Evolutionary conservation across 208 protist genomes (phyloP), one percentile per base, ranked within the genome.

Genomic region (Leishmania martiniquensis): DNA sequence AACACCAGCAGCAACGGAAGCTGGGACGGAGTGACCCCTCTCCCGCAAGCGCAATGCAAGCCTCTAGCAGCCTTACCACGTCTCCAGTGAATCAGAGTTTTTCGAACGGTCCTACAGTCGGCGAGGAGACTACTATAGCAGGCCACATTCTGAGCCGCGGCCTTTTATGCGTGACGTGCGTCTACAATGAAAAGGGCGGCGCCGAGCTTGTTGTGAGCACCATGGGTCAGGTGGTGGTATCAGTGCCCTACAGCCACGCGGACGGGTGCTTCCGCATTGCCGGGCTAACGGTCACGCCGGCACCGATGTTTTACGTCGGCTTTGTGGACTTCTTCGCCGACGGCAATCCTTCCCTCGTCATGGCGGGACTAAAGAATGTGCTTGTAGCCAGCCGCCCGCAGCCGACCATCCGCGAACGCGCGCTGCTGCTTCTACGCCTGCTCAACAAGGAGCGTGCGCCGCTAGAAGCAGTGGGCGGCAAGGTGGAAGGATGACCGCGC

Each of bases 101-200:
- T 47, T 45, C 78, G 20, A n/a, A 42, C 68, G n/a, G 59, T 59
- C 17, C 72, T 9, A 37, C 74, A 47, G 49, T 39, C 15, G 68
- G 1, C 3, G 81, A 82, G n/a, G 77, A 83, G 39, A 32, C 44
- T 9, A 20, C 32, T 13, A 39, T 77, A n/a, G 71, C 85, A 2
- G 93, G 93, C n/a, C 86, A 93, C 71, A 77, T 97, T 22, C 80
- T 97, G 7, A 95, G 91, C 60, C 86, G 89, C 5, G 93, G 93
- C n/a, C 62, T 97, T 0, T 74, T 95, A 42, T 87, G 81, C 66
- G 76, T 90, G 13, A 77, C 90, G 22, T 72, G 62, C 42, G 65
- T 86, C 51, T 72, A 81, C 15, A 80, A 80, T 32, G 68, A 70
- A 25, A 67, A 76, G 22, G 83, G 37, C 44, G 17, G 66, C 6